These are phyloP conservation scores for Cutaneotrichosporon sp. DNA, from an alignment of 1,284 basidiomycete genomes.

Conservation along the genomic window DNA sequence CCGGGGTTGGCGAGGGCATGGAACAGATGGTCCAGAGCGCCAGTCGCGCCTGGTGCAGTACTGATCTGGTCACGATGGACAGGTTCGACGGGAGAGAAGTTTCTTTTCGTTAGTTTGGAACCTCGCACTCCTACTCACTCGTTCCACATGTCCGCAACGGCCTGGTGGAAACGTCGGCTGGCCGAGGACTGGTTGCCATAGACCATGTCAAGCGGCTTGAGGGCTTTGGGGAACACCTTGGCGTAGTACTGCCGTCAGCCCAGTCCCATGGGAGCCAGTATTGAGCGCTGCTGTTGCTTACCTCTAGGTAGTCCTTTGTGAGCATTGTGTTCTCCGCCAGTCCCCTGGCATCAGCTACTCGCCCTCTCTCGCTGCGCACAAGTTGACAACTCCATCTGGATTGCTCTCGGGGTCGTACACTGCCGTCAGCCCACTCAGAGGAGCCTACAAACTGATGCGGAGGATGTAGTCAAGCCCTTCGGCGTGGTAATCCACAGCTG, in stretches of 20 bases:
- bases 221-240: constrained; percentile 5
- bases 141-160: constrained; percentile 19
- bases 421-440: neutral
- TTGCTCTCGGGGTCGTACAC: constrained; percentile 12
- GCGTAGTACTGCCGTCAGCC: constrained; percentile 9
- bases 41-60: constrained; percentile 28
- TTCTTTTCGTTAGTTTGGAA: constrained; percentile 4
- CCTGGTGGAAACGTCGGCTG: constrained; percentile 8
- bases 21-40: constrained; percentile 36
- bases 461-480: constrained; percentile 15
- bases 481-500: neutral
- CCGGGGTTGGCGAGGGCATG: constrained; percentile 31
- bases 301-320: constrained; percentile 14
- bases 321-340: constrained; percentile 20
- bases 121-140: constrained; percentile 5
- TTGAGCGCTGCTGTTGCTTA: neutral
- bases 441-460: constrained; percentile 5
- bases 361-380: neutral
- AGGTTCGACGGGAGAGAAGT: constrained; percentile 21
- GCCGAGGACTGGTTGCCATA: constrained; percentile 16
- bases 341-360: constrained; percentile 6
- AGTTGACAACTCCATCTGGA: constrained; percentile 15
- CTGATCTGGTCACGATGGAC: constrained; percentile 30
- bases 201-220: constrained; percentile 10
- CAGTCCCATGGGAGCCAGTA: neutral